Base-by-base conservation (phyloP, 2,329 filamentous ascomycete species). In the Fusarium sp. region DNA sequence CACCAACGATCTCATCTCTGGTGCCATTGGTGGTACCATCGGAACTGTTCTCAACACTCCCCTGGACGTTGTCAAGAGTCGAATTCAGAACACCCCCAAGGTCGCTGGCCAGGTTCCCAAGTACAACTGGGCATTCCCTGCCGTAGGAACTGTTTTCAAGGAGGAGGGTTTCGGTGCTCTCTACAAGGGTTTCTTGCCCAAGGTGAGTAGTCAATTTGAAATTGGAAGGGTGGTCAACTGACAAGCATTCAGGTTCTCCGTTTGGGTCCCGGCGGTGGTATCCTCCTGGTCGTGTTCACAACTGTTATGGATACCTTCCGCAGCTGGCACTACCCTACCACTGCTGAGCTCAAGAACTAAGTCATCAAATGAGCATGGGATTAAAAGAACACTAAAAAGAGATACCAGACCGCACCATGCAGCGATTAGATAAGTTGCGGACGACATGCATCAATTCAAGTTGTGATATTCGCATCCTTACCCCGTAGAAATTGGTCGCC, bases 61-160 rank as follows among this genome's bases (percentile, higher is more conserved):
- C 66, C 92, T 98, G 90, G 95, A 98, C 80, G 96, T 98, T 26
- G 95, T 98, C 85, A 99, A 99, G 90, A 97, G 94, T 75, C 92
- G 96, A 73, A 99, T 99, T 77, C 96, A 99, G 85, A 99, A 99
- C 86, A 94, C 90, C 63, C 88, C 93, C 75, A 96, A 93, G 87
- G 86, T 97, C 44, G 83, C 93, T n/a, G 96, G 96, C 10, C 87
- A 90, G 61, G 85, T 91, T 28, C 94, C 94, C 81, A 99, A 99
- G 89, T 99, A 99, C 87, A 98, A 98, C 90, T 99, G 96, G 96
- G 96, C 96, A 38, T 98, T 92, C 90, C 94, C 94, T 52, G 91
- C 94, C 28, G 87, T 98, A 57, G 92, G 89, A 64, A 96, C 94
- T 13, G 94, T 99, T 69, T 91, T 94, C 84, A 94, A 90, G 85